Evolutionary conservation across 805 yeast species (phyloP), one percentile per base, ranked within the genome.

Genomic region (Blastobotrys americana): DNA sequence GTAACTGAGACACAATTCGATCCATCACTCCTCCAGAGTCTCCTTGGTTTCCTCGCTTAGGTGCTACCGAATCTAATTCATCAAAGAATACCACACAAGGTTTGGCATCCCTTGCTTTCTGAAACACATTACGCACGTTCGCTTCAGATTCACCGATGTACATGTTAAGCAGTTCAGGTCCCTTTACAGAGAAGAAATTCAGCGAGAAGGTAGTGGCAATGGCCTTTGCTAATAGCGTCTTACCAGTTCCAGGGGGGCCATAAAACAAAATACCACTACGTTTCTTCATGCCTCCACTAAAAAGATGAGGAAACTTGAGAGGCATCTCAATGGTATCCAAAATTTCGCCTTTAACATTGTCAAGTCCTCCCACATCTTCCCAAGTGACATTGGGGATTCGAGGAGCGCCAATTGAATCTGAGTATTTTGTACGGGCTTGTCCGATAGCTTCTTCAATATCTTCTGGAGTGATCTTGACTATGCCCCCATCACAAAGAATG

Each of bases 1-100:
- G 70, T 34, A 93, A 68, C 63, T 93, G 98, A 0, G 97, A 89
- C 0, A 93, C 98, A 52, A 93, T 93, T 63, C 98, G 76, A 61
- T 93, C 98, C 98, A 93, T 93, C 2, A 93, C 97, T 54, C 97
- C 98, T 15, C 97, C 97, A 2, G 97, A 88, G 64, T 93, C 98
- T 19, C 98, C 97, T 59, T 93, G 97, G 61, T 90, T 89, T 22
- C 98, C 98, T 69, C 97, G 80, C 62, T 93, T 90, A 2, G 97
- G 97, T 0, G 98, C 98, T 1, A 93, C 97, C 1, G 97, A 88
- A 66, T 93, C 98, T 65, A 93, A 73, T 66, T 93, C 98, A 67
- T 93, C 98, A 59, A 93, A 93, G 64, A 93, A 93, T 15, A 93
- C 88, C 16, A 93, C 97, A 70, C 98, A 93, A 1, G 98, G 98